phyloP scores from a whole-genome alignment of 139 green algal genomes.

The Tetradesmus lagerheimii region DNA sequence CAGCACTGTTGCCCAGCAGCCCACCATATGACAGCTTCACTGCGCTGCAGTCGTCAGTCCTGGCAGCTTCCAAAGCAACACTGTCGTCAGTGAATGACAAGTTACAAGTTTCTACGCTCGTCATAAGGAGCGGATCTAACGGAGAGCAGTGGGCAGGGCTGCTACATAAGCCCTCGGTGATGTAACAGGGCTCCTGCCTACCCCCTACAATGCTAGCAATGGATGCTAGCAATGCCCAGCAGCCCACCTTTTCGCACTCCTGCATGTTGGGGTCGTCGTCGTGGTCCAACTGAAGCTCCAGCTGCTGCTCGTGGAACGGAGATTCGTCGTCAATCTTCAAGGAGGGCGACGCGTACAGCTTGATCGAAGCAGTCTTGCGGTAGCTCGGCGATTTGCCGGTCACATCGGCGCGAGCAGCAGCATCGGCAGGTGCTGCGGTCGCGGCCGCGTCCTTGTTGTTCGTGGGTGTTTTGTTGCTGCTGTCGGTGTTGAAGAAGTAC shows the following conservation, averaged over 20 bases:
- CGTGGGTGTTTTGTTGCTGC: background rate
- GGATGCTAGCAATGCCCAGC: too few species aligned
- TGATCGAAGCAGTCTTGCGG: background rate
- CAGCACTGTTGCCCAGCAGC: too few species aligned
- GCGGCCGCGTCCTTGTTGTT: background rate
- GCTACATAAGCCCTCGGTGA: too few species aligned
- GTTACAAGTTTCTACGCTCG: too few species aligned
- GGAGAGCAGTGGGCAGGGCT: too few species aligned
- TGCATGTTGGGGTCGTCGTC: background rate
- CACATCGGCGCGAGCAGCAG: background rate
- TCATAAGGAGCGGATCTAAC: too few species aligned
- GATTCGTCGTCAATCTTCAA: background rate
- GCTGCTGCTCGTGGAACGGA: background rate
- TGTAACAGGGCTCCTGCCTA: too few species aligned
- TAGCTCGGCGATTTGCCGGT: background rate
- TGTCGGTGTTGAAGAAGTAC: background rate
- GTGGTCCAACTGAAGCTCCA: background rate
- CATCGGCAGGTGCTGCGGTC: background rate
- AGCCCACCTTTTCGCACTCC: background rate
- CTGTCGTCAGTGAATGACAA: too few species aligned
- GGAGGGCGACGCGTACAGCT: background rate
- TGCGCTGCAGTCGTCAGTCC: too few species aligned
- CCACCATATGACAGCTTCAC: too few species aligned
- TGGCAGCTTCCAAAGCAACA: too few species aligned
- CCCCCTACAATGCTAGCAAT: too few species aligned